A percentile compares a stretch with the other conserved stretches of the same genome.
Evolutionary conservation across 306 rosid species (phyloP).

Genomic region (Medicago truncatula): MtrunA17r5.0-ANR NC_053044.1:35020001-35020500

Average conservation of each 20-base stretch:
- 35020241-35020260: too few relatives aligned
- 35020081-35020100: constrained; percentile 43
- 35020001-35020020: constrained; percentile 92
- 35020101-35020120: constrained; percentile 18
- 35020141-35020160: constrained; percentile 7
- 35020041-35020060: constrained; percentile 78
- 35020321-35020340: neutral
- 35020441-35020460: constrained; percentile 6
- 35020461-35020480: constrained; percentile 30
- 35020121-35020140: constrained; percentile 33
- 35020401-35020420: neutral
- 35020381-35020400: neutral
- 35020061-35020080: constrained; percentile 72
- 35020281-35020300: neutral
- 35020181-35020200: constrained; percentile 19
- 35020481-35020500: constrained; percentile 31
- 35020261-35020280: neutral
- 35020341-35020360: neutral
- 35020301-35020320: neutral
- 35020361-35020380: neutral
- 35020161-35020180: constrained; percentile 1
- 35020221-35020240: constrained; percentile 14
- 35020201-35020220: constrained; percentile 13
- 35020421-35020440: constrained; percentile 28
- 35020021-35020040: constrained; percentile 85